Base-by-base conservation (phyloP, 176 grass and related monocot species). In the Dactylis glomerata region DNA sequence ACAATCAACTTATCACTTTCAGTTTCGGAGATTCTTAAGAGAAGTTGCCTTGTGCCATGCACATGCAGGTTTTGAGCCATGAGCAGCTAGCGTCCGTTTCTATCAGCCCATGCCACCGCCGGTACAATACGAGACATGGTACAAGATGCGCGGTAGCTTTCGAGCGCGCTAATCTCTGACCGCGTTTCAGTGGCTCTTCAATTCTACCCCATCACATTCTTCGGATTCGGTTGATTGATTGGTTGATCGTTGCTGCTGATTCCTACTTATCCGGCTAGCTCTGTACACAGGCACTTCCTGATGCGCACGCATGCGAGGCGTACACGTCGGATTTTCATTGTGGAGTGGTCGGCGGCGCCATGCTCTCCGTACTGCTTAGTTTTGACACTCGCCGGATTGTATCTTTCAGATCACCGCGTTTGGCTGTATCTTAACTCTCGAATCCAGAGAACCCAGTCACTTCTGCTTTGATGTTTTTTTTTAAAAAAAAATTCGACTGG, bases 61-160 rank as follows among this genome's bases (percentile, higher is more conserved):
- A n/a, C 68, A 41, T 70, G 55, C 55, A n/a, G 22, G 54, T 56
- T 23, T 27, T 59, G 69, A 62, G 20, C 27, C 28, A 78, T n/a
- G 63, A 61, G 16, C 58, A 8, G 16, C 22, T 44, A 8, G 16
- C 22, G 59, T 24, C 20, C 49, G 20, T 56, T n/a, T 10, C 20
- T n/a, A 9, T 27, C 44, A 23, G 46, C 79, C 81, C 75, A 80
- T 80, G 81, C 75, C 19, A 19, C 31, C 63, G 22, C 51, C 51
- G 26, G 26, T 30, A 12, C 23, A 2, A n/a, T n/a, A n/a, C n/a
- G n/a, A 6, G 14, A 42, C 36, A 13, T 69, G n/a, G 50, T 8
- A 22, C 10, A 14, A 12, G 8, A 20, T 57, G 17, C 10, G 8
- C 40, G 0, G 72, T 64, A 61, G 73, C 86, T 72, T 78, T 78